phyloP scores from a whole-genome alignment of 139 green algal genomes.

The Penium margaritaceum region DNA sequence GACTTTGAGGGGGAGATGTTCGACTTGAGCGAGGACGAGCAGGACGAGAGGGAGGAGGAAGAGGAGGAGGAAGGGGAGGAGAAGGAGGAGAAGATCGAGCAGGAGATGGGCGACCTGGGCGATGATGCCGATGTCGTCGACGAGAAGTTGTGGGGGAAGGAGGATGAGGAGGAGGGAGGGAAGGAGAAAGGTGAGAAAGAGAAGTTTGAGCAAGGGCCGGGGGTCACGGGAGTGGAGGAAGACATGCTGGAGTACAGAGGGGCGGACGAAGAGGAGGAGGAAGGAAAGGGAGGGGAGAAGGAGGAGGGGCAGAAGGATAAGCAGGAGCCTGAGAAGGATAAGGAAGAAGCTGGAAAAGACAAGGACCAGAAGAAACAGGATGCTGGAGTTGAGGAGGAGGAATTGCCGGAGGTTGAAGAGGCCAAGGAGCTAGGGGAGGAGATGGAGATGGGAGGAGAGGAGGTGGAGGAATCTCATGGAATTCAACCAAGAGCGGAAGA shows the following conservation, averaged over 20 bases:
- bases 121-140: conserved; percentile 76
- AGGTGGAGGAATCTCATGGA: conserved; percentile 44
- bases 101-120: conserved; percentile 53
- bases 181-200: too few species aligned
- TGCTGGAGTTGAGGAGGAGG: conserved; percentile 48
- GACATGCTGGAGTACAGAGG: too few species aligned
- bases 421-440: conserved; percentile 46
- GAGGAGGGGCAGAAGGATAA: conserved; percentile 46
- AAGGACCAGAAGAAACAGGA: conserved; percentile 48
- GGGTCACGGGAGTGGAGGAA: too few species aligned
- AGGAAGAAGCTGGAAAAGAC: too few species aligned
- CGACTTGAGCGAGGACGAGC: conserved; percentile 59
- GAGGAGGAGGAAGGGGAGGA: conserved; percentile 61
- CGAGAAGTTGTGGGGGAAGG: conserved; percentile 76
- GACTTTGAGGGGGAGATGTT: conserved; percentile 86
- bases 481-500: conserved; percentile 43
- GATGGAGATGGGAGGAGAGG: conserved; percentile 49
- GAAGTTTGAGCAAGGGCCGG: too few species aligned
- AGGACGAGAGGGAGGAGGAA: conserved; percentile 52
- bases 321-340: conserved; percentile 43
- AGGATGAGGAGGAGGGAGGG: conserved; percentile 50
- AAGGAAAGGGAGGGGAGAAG: conserved; percentile 31
- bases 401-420: conserved; percentile 31
- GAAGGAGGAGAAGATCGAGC: conserved; percentile 62
- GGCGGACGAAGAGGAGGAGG: conserved; percentile 51